A percentile compares a stretch with the other conserved stretches of the same genome.
phyloP scores from a whole-genome alignment of 768 basidiomycete species.

The Kwoniella shandongensis region DNA sequence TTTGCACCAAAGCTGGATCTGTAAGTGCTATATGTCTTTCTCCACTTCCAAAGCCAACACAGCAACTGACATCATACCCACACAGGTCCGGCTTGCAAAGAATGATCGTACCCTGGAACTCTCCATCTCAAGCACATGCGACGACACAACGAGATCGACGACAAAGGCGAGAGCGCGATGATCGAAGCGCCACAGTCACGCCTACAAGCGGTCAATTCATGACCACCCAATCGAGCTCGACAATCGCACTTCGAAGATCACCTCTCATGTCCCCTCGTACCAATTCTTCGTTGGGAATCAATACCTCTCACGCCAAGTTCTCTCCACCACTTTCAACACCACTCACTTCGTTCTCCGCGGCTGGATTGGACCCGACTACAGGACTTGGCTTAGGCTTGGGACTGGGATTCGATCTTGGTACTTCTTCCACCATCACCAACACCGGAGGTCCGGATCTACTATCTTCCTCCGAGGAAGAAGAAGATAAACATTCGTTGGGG shows the following conservation, averaged over 20 bases:
- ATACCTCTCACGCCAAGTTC: background rate
- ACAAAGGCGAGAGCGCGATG: background rate
- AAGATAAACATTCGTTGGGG: background rate
- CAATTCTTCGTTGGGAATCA: background rate
- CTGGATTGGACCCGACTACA: background rate
- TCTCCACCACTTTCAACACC: background rate
- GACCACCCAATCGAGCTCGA: conserved; percentile 1
- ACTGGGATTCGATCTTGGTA: background rate
- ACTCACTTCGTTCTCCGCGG: background rate
- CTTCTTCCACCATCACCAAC: background rate
- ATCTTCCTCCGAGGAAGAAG: background rate
- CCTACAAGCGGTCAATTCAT: background rate
- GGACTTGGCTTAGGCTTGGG: background rate
- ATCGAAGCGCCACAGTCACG: conserved; percentile 7
- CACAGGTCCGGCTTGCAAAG: conserved; percentile 9
- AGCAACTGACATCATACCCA: background rate
- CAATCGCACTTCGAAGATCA: background rate
- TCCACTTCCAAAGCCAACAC: background rate
- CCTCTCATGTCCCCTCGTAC: background rate
- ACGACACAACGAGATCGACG: background rate
- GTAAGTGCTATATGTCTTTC: conserved; percentile 2
- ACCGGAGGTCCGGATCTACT: background rate
- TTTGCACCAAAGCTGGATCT: conserved; percentile 13
- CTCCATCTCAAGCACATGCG: background rate
- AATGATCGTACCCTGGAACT: conserved; percentile 13